Conservation (phyloP, 306 rosid species). For the Delonix regia region DNA sequence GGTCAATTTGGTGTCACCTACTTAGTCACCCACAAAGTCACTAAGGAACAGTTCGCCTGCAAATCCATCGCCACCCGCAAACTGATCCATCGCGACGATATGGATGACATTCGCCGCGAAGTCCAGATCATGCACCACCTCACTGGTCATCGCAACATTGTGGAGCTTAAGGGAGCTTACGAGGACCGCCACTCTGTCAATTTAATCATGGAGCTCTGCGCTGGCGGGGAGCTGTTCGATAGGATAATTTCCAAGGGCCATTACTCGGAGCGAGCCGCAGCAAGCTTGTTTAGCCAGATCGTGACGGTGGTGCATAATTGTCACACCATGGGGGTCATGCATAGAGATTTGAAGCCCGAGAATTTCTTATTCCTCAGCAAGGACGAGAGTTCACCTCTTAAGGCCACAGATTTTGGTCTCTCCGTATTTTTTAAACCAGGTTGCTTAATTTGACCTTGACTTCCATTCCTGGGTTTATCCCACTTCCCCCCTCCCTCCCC, state of each 20-base stretch:
- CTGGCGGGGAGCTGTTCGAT: constrained; percentile 94
- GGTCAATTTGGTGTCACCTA: constrained; percentile 96
- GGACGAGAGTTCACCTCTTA: constrained; percentile 72
- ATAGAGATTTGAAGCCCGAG: constrained; percentile 90
- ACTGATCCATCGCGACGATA: constrained; percentile 69
- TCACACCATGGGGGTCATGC: constrained; percentile 91
- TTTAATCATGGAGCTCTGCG: constrained; percentile 94
- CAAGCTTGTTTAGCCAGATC: constrained; percentile 80
- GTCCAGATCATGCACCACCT: constrained; percentile 98
- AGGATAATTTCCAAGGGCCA: constrained; percentile 85
- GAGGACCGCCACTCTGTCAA: constrained; percentile 94
- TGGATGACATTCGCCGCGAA: constrained; percentile 88
- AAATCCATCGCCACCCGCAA: constrained; percentile 88
- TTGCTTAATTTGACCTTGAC: background rate
- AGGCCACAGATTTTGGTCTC: constrained; percentile 92
- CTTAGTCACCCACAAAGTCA: constrained; percentile 68
- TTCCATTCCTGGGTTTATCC: background rate
- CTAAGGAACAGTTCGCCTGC: constrained; percentile 81
- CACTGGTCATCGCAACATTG: constrained; percentile 89
- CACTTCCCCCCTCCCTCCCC: too few relatives aligned
- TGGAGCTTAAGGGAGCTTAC: constrained; percentile 88
- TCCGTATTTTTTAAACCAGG: constrained; percentile 86
- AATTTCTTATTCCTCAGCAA: constrained; percentile 71
- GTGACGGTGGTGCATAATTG: constrained; percentile 83
- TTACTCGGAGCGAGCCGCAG: constrained; percentile 93